Percentiles rank a stretch among this genome's conserved stretches.
Evolutionary conservation across 345 rosid species (phyloP).

Genomic region (Chamaenerion angustifolium): DNA sequence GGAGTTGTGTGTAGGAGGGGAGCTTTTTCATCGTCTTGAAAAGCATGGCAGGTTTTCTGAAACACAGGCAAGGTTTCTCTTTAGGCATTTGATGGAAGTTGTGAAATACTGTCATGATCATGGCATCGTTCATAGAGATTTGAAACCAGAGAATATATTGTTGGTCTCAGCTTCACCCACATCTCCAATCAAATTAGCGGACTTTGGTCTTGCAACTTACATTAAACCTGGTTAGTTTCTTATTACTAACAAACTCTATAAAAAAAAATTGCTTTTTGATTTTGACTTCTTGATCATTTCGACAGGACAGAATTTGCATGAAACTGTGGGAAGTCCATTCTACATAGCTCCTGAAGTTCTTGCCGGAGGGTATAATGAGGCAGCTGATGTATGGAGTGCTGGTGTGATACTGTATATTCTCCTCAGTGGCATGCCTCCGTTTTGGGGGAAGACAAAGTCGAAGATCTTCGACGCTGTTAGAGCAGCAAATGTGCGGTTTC

Average conservation of each 20-base stretch:
- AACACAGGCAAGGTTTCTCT: constrained; percentile 39
- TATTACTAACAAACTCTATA: too few species aligned
- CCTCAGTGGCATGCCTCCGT: constrained; percentile 52
- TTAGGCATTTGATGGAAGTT: constrained; percentile 50
- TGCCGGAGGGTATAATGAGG: constrained; percentile 45
- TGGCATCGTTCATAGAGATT: constrained; percentile 50
- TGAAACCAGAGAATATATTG: constrained; percentile 60
- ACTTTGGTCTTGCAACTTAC: constrained; percentile 68
- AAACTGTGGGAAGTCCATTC: constrained; percentile 63
- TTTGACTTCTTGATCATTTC: neutral
- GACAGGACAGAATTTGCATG: constrained; percentile 42
- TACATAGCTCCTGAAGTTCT: constrained; percentile 66
- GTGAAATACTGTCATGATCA: constrained; percentile 46
- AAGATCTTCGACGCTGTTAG: constrained; percentile 77
- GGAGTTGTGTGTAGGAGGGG: constrained; percentile 68
- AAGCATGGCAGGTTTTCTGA: constrained; percentile 42
- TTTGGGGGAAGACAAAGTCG: constrained; percentile 71
- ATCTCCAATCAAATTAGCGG: constrained; percentile 51
- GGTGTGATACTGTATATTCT: constrained; percentile 60
- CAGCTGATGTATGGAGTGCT: constrained; percentile 67
- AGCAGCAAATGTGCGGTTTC: constrained; percentile 60
- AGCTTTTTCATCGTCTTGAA: constrained; percentile 47
- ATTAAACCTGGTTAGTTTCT: constrained; percentile 33
- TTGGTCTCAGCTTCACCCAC: constrained; percentile 34
- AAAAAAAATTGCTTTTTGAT: neutral